These are phyloP conservation scores for Hymenoscyphus fraxineus DNA, from an alignment of 2,329 filamentous ascomycete genomes.

Conservation along the genomic window DNA sequence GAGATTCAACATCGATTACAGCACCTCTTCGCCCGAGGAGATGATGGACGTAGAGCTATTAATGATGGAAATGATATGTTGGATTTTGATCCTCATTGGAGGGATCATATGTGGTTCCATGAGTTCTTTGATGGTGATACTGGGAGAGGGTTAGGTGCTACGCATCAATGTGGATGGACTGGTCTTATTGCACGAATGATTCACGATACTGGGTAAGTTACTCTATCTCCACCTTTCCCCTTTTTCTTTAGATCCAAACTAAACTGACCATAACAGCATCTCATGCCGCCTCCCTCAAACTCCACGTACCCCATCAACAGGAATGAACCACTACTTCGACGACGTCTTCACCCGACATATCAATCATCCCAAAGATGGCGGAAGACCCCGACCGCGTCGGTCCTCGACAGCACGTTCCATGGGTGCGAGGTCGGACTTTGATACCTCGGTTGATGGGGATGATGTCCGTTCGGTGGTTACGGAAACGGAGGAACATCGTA, in stretches of 20 bases:
- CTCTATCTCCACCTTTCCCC: not conserved
- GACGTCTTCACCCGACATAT: constrained; percentile 69
- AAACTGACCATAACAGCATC: constrained; percentile 57
- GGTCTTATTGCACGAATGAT: constrained; percentile 95
- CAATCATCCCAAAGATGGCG: constrained; percentile 33
- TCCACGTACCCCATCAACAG: constrained; percentile 77
- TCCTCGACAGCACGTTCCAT: constrained; percentile 83
- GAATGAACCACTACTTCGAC: constrained; percentile 92
- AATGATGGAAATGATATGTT: constrained; percentile 81
- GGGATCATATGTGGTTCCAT: constrained; percentile 90
- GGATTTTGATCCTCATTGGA: constrained; percentile 91
- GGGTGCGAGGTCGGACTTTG: constrained; percentile 77
- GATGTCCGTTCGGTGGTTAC: constrained; percentile 46
- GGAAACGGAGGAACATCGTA: constrained; percentile 49
- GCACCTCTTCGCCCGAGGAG: constrained; percentile 80
- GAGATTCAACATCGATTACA: constrained; percentile 93
- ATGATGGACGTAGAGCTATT: constrained; percentile 83
- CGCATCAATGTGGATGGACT: constrained; percentile 95
- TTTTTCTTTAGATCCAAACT: not conserved
- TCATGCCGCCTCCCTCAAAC: constrained; percentile 91
- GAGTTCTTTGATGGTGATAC: constrained; percentile 96
- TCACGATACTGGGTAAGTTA: constrained; percentile 85
- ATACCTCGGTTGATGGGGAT: constrained; percentile 45
- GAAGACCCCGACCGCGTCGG: constrained; percentile 60
- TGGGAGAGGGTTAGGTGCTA: constrained; percentile 84